Base-by-base conservation (phyloP, 108 stramenopile species). In the Cyclotella sp. region DNA sequence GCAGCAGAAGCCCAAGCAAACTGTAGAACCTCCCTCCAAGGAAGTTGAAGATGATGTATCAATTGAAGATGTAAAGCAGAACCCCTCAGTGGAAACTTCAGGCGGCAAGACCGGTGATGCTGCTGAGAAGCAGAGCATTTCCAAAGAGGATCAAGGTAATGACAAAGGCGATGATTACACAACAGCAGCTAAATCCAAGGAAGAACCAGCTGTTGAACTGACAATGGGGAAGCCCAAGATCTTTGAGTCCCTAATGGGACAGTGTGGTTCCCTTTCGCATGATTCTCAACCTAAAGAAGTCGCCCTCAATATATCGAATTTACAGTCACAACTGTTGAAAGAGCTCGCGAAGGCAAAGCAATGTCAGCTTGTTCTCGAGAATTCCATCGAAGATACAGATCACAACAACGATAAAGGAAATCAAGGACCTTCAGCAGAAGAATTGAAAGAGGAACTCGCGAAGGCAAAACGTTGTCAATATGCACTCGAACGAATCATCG, bases 391-490 rank as follows among this genome's bases (percentile, higher is more conserved):
- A 7, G 52, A 61, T 11, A 53, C 39, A 12, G 57, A 39, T 26
- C 49, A 9, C 5, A 52, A 52, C 15, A 60, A 45, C 5, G 21
- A 41, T 14, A 34, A 15, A 24, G 61, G 29, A 30, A 53, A n/a
- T 7, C 26, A 52, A 52, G 60, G 30, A 1, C 67, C 49, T 3
- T 52, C 49, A 43, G 26, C 67, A 51, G 44, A 52, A 40, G 63
- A 79, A 54, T 53, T 79, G 19, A 34, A 72, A 55, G 64, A 43
- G 27, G 71, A 72, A 43, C 70, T 79, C 16, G 57, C 64, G 11
- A 79, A 61, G 40, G 63, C 78, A 34, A 73, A 67, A n/a, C 70
- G 70, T 53, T 60, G 68, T 15, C 78, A 79, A 39, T 70, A 60
- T 61, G 64, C 71, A 29, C 64, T 79, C 27, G 64, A 72, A 26